These are phyloP conservation scores for Iberis amara DNA, from an alignment of 441 rosid genomes.

Conservation along the genomic window DNA sequence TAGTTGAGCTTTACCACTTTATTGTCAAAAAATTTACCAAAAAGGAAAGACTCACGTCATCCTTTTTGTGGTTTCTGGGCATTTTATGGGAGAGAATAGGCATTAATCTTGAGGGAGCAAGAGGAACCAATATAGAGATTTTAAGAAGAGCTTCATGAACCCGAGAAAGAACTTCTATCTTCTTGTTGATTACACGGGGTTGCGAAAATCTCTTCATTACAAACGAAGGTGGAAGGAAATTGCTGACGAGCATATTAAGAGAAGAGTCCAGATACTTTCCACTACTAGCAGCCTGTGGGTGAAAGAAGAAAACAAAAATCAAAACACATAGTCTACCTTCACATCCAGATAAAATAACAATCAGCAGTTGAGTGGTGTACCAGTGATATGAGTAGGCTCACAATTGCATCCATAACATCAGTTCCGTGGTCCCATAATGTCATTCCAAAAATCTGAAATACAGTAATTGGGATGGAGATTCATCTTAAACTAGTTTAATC, in stretches of 20 bases:
- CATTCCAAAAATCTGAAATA: conserved; percentile 55
- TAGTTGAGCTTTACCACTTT: not conserved
- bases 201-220: conserved; percentile 34
- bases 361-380: conserved; percentile 31
- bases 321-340: not conserved
- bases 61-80: conserved; percentile 47
- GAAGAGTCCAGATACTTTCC: conserved; percentile 58
- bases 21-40: not conserved
- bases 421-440: conserved; percentile 58
- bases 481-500: too few relatives aligned
- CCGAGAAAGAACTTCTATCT: conserved; percentile 53
- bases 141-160: conserved; percentile 52
- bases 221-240: conserved; percentile 58
- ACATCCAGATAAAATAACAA: not conserved
- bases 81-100: conserved; percentile 43
- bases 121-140: conserved; percentile 54
- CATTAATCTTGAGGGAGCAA: conserved; percentile 51
- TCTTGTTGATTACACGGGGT: conserved; percentile 43
- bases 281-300: conserved; percentile 56
- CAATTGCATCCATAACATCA: conserved; percentile 59
- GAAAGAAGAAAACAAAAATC: not conserved
- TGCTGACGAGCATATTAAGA: conserved; percentile 57
- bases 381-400: conserved; percentile 50
- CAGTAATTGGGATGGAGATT: conserved; percentile 6
- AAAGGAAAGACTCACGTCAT: conserved; percentile 39